Evolutionary conservation across 139 green algal genomes (phyloP).

Genomic region (Chlorella sorokiniana): DNA sequence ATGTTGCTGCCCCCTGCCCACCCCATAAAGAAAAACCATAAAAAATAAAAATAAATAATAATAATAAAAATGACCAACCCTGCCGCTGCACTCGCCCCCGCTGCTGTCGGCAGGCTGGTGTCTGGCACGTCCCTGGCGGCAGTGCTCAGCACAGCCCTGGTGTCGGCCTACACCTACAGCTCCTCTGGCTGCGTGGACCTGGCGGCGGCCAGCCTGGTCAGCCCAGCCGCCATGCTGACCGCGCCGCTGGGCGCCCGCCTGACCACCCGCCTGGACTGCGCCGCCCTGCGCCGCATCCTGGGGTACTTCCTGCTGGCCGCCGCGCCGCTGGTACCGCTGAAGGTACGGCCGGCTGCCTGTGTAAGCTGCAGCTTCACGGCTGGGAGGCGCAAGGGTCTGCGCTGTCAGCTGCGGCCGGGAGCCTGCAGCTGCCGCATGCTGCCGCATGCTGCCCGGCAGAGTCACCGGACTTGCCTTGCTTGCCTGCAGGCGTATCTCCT

Average conservation of each 20-base stretch:
- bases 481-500: conserved; percentile 19
- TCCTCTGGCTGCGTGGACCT: conserved; percentile 57
- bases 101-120: conserved; percentile 39
- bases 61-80: too few species aligned
- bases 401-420: not conserved
- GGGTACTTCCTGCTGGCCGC: conserved; percentile 73
- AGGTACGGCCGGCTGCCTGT: conserved; percentile 24
- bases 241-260: conserved; percentile 61
- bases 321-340: conserved; percentile 70
- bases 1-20: too few species aligned
- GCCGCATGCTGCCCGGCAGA: not conserved
- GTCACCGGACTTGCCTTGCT: not conserved
- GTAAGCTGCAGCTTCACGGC: too few species aligned
- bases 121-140: conserved; percentile 75
- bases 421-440: not conserved
- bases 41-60: too few species aligned
- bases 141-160: conserved; percentile 67
- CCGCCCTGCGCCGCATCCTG: conserved; percentile 45
- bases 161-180: conserved; percentile 58
- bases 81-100: too few species aligned
- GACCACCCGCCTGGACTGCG: conserved; percentile 59
- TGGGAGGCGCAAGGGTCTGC: not conserved
- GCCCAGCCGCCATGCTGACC: conserved; percentile 55
- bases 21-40: too few species aligned
- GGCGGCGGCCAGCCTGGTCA: conserved; percentile 59